Base-by-base conservation (phyloP, 129 eudicot genomes). In the Ambrosia trifida region DNA sequence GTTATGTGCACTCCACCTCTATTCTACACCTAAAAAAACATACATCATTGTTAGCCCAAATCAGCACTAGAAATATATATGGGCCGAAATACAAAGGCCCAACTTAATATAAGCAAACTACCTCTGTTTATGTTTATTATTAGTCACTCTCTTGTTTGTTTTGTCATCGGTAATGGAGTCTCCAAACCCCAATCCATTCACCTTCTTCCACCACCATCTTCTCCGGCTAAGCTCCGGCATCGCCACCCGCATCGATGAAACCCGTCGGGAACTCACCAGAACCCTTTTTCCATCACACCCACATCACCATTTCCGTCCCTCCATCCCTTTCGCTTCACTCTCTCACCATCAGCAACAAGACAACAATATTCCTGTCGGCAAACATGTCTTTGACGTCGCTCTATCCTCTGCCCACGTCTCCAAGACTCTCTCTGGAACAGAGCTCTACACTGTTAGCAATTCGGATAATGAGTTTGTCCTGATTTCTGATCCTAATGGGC, bases 401-500 rank as follows among this genome's bases (percentile, higher is more conserved):
- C 36, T 85, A 54, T 86, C 79, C 75, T 59, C 88, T 9, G 94
- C 76, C 11, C 46, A 64, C 32, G 96, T 89, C 14, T 88, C 98
- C 28, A 87, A 78, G 58, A 87, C 91, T 65, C 95, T 93, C 10
- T 78, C 76, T 57, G 98, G 98, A 64, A 93, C 96, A 28, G 79
- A 91, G n/a, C 70, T 93, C 24, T 93, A 85, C 76, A 89, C 98
- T 0, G 98, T 93, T 14, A 85, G 98, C 77, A 93, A 93, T 78
- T 81, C 96, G 2, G 83, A 82, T 62, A 93, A 89, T 44, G 98
- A 93, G 71, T 93, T 93, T 66, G 96, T 93, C 50, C 77, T 93
- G 2, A 79, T 93, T 38, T 93, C 98, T 62, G 95, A 93, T 74
- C 91, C 98, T 47, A 77, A 76, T 30, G 87, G 95, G 14, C 72